Base-by-base conservation (phyloP, 176 grass and related monocot species). In the Cenchrus purpureus region DNA sequence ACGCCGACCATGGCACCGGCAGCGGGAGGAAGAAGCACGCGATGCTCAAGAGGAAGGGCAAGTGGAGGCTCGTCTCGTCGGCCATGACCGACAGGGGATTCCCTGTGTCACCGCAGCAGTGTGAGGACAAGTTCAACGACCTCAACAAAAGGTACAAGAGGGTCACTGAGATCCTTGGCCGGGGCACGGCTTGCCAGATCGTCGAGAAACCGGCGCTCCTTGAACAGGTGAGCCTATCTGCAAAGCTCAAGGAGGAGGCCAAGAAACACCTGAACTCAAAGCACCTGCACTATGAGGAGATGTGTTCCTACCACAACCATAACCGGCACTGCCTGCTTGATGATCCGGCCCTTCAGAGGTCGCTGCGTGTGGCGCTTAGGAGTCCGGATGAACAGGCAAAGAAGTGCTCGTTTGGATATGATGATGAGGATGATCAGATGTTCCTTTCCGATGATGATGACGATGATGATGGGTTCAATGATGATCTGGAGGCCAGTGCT, bases 71-170 rank as follows among this genome's bases (percentile, higher is more conserved):
- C 11, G 86, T 95, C 28, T 95, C 93, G 3, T 45, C 56, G 29
- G 85, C 79, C 25, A 88, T 95, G 88, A 86, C 75, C 48, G 74
- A 86, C 12, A 90, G 88, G 84, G 85, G 83, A 2, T 81, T 62
- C 9, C 44, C 64, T 3, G 90, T 95, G 77, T 95, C 93, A 7
- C 93, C 90, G 0, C 93, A 95, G 57, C 93, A 92, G 74, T 95
- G 93, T n/a, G 93, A 95, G 88, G 90, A 95, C 37, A 95, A 95
- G 88, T 95, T 95, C 46, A 95, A 95, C 46, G 93, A 95, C 65
- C 86, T 95, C n/a, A 95, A 95, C 85, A 95, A 95, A 75, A 90
- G 90, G 85, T 95, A 95, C 72, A 95, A 92, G 83, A 95, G 87
- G 84, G 68, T 95, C 20, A 92, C 85, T 11, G 93, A 95, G 15